phyloP scores from a whole-genome alignment of 2,329 filamentous ascomycete genomes.

The Exophiala aquamarina region DNA sequence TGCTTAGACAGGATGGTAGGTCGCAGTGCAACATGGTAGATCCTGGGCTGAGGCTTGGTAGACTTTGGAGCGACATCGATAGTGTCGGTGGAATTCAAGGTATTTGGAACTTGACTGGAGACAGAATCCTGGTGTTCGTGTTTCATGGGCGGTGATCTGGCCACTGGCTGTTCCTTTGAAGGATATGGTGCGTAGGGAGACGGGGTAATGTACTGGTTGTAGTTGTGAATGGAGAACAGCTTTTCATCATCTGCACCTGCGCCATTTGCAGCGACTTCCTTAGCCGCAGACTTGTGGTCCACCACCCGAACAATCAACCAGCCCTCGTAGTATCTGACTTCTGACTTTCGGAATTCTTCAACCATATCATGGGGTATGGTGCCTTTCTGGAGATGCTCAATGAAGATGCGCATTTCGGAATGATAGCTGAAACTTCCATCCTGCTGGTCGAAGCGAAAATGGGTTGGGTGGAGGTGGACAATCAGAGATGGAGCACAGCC shows the following conservation, averaged over 20 bases:
- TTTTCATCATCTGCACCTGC: constrained; percentile 61
- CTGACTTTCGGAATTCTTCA: constrained; percentile 68
- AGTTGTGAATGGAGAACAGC: constrained; percentile 87
- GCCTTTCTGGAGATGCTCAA: constrained; percentile 73
- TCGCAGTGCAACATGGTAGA: constrained; percentile 78
- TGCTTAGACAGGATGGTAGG: constrained; percentile 76
- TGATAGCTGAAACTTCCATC: constrained; percentile 90
- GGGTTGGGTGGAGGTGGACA: constrained; percentile 77
- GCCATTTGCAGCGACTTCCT: constrained; percentile 58
- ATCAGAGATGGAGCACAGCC: constrained; percentile 76
- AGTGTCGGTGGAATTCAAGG: constrained; percentile 17
- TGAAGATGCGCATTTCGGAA: constrained; percentile 80
- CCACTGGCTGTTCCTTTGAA: constrained; percentile 44
- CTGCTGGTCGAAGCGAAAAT: constrained; percentile 92
- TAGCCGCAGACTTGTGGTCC: constrained; percentile 71
- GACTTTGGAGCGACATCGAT: constrained; percentile 20
- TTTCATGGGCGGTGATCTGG: constrained; percentile 25
- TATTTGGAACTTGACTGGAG: constrained; percentile 7
- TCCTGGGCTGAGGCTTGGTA: constrained; percentile 50
- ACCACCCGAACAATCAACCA: constrained; percentile 94
- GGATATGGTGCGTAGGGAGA: constrained; percentile 81
- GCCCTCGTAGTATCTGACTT: constrained; percentile 84
- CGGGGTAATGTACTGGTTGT: constrained; percentile 84
- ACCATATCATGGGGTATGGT: constrained; percentile 90
- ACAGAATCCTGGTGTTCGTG: constrained; percentile 20